Evolutionary conservation across 495 filamentous ascomycete genomes (phyloP).

Genomic region (Aspergillus cavernicola): DNA sequence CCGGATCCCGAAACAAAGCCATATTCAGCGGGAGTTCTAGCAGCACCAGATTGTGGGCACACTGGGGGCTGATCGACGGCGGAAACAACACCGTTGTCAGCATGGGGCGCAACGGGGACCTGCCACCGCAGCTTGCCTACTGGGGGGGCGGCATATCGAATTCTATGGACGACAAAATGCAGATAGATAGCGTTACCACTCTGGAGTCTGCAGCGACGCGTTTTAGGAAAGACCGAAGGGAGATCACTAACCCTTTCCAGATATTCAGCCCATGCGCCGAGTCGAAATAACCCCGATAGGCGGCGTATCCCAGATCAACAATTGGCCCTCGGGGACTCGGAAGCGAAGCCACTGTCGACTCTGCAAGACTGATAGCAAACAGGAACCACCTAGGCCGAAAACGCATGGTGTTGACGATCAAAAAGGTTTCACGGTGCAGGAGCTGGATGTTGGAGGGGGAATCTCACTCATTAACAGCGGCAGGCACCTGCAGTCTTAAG

Average conservation of each 20-base stretch:
- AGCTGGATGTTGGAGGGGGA: too few relatives aligned
- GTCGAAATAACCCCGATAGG: constrained; percentile 22
- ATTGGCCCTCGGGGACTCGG: background rate
- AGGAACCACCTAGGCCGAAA: background rate
- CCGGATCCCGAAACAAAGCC: constrained; percentile 10
- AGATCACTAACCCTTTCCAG: constrained; percentile 21
- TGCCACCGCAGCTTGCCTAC: constrained; percentile 36
- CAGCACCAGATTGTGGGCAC: constrained; percentile 20
- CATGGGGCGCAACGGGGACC: constrained; percentile 23
- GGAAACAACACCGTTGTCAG: constrained; percentile 1
- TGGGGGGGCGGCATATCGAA: constrained; percentile 38
- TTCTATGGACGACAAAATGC: too few relatives aligned
- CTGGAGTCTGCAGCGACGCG: too few relatives aligned
- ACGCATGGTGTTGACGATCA: background rate
- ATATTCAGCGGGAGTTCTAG: constrained; percentile 4
- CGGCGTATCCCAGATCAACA: constrained; percentile 22
- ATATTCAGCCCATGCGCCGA: constrained; percentile 17
- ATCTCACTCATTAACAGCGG: too few relatives aligned
- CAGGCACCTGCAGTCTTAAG: background rate
- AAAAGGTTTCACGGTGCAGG: background rate
- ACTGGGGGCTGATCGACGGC: constrained; percentile 9
- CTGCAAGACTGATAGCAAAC: background rate
- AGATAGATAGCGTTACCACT: too few relatives aligned
- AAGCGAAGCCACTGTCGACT: background rate
- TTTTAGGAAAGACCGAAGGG: too few relatives aligned